phyloP scores from a whole-genome alignment of 768 basidiomycete species.

The Lactifluus piperatus region DNA sequence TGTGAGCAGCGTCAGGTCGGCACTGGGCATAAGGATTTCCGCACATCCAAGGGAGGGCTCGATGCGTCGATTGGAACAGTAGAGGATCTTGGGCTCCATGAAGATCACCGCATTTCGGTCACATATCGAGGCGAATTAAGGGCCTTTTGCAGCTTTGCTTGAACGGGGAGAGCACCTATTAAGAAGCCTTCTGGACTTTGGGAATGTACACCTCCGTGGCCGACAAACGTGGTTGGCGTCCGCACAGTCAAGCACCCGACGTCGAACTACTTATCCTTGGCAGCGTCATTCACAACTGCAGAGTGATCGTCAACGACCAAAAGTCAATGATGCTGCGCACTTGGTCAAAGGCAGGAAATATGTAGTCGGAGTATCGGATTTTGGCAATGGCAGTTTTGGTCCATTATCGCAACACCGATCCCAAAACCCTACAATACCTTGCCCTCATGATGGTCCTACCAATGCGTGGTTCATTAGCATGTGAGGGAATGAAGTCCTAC shows the following conservation, averaged over 20 bases:
- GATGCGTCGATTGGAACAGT: constrained; percentile 83
- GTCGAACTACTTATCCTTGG: constrained; percentile 80
- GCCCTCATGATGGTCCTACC: constrained; percentile 77
- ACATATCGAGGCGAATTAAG: constrained; percentile 72
- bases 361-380: constrained; percentile 87
- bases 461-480: not conserved
- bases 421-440: constrained; percentile 94
- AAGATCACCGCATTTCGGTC: constrained; percentile 93
- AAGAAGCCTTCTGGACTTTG: constrained; percentile 96
- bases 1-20: constrained; percentile 81
- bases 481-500: constrained; percentile 31
- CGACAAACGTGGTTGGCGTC: constrained; percentile 86
- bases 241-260: constrained; percentile 79
- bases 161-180: constrained; percentile 89
- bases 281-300: constrained; percentile 85
- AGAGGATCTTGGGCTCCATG: constrained; percentile 92
- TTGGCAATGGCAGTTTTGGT: constrained; percentile 93
- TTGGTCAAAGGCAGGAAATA: constrained; percentile 93
- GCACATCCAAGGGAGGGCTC: constrained; percentile 75
- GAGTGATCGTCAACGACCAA: not conserved
- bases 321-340: constrained; percentile 30
- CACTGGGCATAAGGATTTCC: constrained; percentile 63
- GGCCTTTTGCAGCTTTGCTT: constrained; percentile 97
- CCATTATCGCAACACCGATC: constrained; percentile 86
- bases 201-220: constrained; percentile 85